A percentile compares a stretch with the other conserved stretches of the same genome.
These are phyloP conservation scores for Acanthamoeba divionensis DNA, from an alignment of 208 protist species.

Conservation along the genomic window DNA sequence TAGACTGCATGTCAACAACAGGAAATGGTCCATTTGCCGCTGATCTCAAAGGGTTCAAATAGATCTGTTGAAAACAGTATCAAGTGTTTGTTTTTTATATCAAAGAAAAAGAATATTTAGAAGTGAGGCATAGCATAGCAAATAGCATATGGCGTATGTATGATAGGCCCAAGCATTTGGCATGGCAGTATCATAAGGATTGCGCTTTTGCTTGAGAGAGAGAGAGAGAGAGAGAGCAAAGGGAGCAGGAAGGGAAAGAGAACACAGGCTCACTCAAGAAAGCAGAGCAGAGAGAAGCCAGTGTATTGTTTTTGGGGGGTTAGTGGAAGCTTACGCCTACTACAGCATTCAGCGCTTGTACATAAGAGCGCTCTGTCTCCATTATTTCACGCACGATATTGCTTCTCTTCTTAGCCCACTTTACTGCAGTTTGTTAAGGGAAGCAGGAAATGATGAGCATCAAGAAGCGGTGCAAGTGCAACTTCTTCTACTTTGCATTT, in stretches of 20 bases:
- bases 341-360: background rate
- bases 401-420: background rate
- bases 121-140: too few species aligned
- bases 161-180: too few species aligned
- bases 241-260: background rate
- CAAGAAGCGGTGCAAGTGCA: too few species aligned
- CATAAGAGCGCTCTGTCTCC: conserved; percentile 22
- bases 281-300: background rate
- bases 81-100: background rate
- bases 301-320: background rate
- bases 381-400: conserved; percentile 27
- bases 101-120: too few species aligned
- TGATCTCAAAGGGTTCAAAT: background rate
- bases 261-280: background rate
- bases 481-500: too few species aligned
- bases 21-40: background rate
- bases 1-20: background rate
- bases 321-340: background rate
- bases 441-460: too few species aligned
- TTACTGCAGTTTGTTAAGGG: too few species aligned
- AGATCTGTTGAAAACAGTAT: background rate
- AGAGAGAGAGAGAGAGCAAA: too few species aligned
- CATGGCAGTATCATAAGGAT: too few species aligned
- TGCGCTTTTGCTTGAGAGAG: too few species aligned
- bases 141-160: too few species aligned